phyloP scores from a whole-genome alignment of 169 alveolate species.

The Eimeria brunetti region DNA sequence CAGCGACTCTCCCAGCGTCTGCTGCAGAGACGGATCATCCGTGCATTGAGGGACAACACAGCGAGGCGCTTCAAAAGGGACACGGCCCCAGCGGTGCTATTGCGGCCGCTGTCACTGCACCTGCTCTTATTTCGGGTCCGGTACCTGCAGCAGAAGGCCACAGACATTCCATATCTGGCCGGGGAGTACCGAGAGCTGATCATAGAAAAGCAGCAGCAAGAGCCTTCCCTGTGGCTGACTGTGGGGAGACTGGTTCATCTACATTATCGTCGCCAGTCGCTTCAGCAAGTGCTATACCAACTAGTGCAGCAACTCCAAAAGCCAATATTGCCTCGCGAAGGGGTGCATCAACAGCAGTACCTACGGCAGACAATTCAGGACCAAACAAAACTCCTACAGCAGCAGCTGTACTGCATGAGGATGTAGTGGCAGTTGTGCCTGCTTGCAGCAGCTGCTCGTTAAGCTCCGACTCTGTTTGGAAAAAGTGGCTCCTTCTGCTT shows the following conservation, averaged over 20 bases:
- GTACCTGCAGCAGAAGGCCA: background rate
- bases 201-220: background rate
- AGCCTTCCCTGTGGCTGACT: background rate
- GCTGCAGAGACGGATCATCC: background rate
- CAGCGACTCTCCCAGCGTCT: background rate
- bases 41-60: background rate
- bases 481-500: slow-evolving; percentile 36
- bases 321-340: background rate
- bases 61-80: background rate
- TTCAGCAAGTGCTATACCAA: background rate
- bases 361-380: background rate
- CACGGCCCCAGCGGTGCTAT: background rate
- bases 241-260: background rate
- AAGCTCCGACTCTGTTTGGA: slow-evolving; percentile 4
- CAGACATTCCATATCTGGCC: background rate
- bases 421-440: slow-evolving; percentile 33
- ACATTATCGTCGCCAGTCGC: background rate
- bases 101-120: background rate
- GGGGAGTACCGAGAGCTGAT: background rate
- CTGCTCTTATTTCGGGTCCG: background rate
- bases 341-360: background rate
- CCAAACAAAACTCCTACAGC: background rate
- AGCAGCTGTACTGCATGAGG: background rate
- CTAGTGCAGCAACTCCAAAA: background rate
- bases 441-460: slow-evolving; percentile 62